Conservation (phyloP, 768 basidiomycete species). For the Phylloporus arenicola region DNA sequence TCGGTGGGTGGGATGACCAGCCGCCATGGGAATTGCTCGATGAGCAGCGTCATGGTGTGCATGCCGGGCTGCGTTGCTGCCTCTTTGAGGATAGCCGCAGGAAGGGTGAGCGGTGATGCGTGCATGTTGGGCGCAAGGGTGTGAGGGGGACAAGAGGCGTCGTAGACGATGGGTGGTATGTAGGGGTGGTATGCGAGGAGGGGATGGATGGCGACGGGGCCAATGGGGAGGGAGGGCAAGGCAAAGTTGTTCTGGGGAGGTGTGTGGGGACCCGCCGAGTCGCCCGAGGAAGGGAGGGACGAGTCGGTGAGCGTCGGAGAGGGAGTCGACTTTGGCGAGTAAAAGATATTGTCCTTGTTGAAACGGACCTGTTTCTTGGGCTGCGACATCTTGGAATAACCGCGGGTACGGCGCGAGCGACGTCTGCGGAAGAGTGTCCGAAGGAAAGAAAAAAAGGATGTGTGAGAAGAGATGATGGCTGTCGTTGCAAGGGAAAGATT, state of each 20-base stretch:
- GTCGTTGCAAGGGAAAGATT: constrained; percentile 3
- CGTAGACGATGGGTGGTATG: constrained; percentile 18
- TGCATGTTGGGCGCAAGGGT: constrained; percentile 20
- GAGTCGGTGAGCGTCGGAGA: constrained; percentile 27
- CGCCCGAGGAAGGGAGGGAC: constrained; percentile 27
- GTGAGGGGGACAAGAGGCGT: constrained; percentile 16
- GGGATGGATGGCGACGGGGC: constrained; percentile 29
- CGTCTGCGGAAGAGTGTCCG: constrained; percentile 12
- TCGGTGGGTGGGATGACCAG: constrained; percentile 27
- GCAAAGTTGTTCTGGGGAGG: constrained; percentile 24
- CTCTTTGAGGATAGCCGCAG: constrained; percentile 19
- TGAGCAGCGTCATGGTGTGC: constrained; percentile 27
- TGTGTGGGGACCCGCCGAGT: constrained; percentile 26
- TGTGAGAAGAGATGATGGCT: constrained; percentile 18
- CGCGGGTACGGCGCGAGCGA: constrained; percentile 6
- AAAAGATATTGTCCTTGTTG: constrained; percentile 29
- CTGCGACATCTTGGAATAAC: constrained; percentile 16
- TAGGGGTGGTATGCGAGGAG: constrained; percentile 27
- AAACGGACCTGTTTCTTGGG: constrained; percentile 28
- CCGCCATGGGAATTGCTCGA: constrained; percentile 31
- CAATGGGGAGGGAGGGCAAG: constrained; percentile 19
- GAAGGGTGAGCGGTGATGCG: constrained; percentile 24
- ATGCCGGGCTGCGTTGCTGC: constrained; percentile 30
- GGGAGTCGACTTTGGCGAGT: constrained; percentile 19
- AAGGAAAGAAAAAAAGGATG: constrained; percentile 7